phyloP scores from a whole-genome alignment of 1,139 yeast genomes.

The Nakaseomyces kungkrabaensis region DNA sequence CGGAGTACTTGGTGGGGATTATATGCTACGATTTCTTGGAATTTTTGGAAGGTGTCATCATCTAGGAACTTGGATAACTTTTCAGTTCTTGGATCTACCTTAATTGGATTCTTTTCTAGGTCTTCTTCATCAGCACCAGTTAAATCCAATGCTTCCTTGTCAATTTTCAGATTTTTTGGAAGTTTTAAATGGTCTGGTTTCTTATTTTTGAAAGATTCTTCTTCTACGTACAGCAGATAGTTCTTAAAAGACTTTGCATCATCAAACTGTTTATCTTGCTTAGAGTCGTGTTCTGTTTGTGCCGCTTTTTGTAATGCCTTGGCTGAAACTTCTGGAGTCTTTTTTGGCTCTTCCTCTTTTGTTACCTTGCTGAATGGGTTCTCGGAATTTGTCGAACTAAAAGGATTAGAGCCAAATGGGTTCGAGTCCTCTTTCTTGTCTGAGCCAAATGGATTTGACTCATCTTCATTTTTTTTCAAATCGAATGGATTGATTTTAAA shows the following conservation, averaged over 20 bases:
- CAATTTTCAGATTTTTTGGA: constrained; percentile 30
- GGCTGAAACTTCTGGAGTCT: constrained; percentile 16
- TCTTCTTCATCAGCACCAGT: constrained; percentile 30
- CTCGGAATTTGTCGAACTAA: constrained; percentile 6
- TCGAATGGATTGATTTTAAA: constrained; percentile 37
- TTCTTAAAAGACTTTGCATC: constrained; percentile 42
- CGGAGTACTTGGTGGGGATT: constrained; percentile 83
- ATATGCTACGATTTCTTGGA: constrained; percentile 61
- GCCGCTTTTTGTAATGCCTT: constrained; percentile 18
- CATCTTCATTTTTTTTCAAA: constrained; percentile 21
- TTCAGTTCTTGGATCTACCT: constrained; percentile 33
- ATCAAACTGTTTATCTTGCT: constrained; percentile 20
- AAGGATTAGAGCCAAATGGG: constrained; percentile 19
- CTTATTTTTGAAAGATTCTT: constrained; percentile 43
- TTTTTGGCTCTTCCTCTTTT: constrained; percentile 8
- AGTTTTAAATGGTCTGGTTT: constrained; percentile 41
- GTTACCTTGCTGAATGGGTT: constrained; percentile 14
- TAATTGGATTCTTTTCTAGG: constrained; percentile 21
- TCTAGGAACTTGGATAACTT: constrained; percentile 42
- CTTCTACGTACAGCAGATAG: constrained; percentile 57
- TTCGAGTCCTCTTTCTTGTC: constrained; percentile 24
- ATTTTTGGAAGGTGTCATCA: constrained; percentile 71
- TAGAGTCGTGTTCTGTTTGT: constrained; percentile 19
- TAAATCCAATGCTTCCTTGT: constrained; percentile 26
- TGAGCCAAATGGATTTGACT: constrained; percentile 30